Evolutionary conservation across 768 basidiomycete species (phyloP), one percentile per base, ranked within the genome.

Genomic region (Amanita rubescens): DNA sequence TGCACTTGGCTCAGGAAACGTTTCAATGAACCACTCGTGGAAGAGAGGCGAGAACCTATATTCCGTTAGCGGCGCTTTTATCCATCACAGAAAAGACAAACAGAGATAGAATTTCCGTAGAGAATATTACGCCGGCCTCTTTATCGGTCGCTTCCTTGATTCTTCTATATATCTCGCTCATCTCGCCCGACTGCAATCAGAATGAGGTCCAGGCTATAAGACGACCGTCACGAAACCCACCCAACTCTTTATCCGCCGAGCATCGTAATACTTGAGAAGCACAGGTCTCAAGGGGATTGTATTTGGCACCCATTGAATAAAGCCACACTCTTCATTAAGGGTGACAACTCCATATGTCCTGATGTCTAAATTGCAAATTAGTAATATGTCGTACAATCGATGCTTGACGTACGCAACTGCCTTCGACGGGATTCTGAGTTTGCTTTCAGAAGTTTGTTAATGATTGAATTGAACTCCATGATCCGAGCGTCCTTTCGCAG

Each of bases 331-430:
- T 60, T 98, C 95, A 63, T 96, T 97, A 57, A 99, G 76, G 5
- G 94, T 91, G 25, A 96, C 87, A n/a, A 98, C 93, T n/a, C 93
- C 90, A 63, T 98, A 99, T 2, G 96, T 98, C 24, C 95, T 84
- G 55, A 99, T 92, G 64, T 87, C 95, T 94, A 17, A 35, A 11
- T 55, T 38, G 39, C 20, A 17, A 33, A 24, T 14, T 50, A 35
- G 48, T 30, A 38, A 24, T 22, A 11, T 33, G n/a, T 24, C 15
- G 8, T 30, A 9, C 30, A 37, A 25, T 41, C 30, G 22, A 46
- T 38, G 1, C 49, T 19, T 20, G 5, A 76, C 90, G 58, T 65
- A 95, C 95, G 85, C 38, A 99, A 81, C 55, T 93, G 90, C 27
- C 96, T 77, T 55, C 89, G 75, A 59, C 96, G 82, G 24, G 95